Conservation (phyloP, 1,139 yeast species). For the Pichia terricola region DNA sequence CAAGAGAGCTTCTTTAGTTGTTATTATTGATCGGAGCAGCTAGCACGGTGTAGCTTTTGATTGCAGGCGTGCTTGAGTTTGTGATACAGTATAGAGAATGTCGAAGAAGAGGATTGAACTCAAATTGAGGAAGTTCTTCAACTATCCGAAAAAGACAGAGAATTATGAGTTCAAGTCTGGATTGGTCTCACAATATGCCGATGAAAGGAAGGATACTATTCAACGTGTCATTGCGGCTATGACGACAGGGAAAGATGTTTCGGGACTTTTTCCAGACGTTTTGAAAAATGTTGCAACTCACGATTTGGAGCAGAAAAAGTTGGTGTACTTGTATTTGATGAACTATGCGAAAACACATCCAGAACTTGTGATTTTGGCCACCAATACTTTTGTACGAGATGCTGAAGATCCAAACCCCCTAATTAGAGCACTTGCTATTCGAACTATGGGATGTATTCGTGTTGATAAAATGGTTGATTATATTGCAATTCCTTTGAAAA, state of each 20-base stretch:
- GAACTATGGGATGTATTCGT: slow-evolving; percentile 98
- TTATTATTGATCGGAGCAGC: too few relatives aligned
- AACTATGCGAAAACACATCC: slow-evolving; percentile 96
- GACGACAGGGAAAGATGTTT: slow-evolving; percentile 98
- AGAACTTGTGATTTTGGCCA: slow-evolving; percentile 90
- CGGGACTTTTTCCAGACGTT: slow-evolving; percentile 90
- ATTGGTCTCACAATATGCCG: slow-evolving; percentile 88
- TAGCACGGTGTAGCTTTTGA: too few relatives aligned
- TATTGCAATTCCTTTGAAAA: slow-evolving; percentile 79
- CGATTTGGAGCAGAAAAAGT: slow-evolving; percentile 91
- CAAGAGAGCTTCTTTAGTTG: too few relatives aligned
- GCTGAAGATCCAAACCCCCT: slow-evolving; percentile 96
- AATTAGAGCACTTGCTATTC: slow-evolving; percentile 88
- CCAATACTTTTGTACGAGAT: slow-evolving; percentile 93
- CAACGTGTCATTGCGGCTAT: slow-evolving; percentile 95
- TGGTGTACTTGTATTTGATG: slow-evolving; percentile 91
- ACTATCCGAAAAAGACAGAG: slow-evolving; percentile 61
- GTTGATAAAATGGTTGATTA: slow-evolving; percentile 94
- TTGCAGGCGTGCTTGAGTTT: too few relatives aligned
- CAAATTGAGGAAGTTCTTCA: slow-evolving; percentile 44
- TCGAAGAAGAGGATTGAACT: too few relatives aligned
- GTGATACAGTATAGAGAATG: too few relatives aligned
- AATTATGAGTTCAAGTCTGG: slow-evolving; percentile 84
- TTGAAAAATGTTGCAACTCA: slow-evolving; percentile 94
- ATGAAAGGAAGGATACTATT: slow-evolving; percentile 91